Conservation (phyloP, 306 rosid genomes). For the Alnus glutinosa region DNA sequence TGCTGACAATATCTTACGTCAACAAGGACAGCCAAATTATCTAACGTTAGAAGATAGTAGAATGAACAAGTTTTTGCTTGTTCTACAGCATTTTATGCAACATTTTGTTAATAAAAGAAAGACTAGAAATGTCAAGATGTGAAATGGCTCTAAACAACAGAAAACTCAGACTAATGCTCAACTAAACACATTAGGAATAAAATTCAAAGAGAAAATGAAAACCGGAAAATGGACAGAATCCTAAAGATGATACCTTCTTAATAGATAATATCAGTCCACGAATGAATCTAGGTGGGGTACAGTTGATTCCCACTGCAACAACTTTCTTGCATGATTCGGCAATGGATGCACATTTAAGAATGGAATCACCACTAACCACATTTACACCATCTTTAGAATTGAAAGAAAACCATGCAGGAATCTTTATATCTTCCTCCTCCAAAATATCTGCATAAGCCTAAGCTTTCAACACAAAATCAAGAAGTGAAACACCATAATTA, state of each 20-base stretch:
- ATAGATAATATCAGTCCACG: constrained; percentile 46
- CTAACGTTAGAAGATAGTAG: background rate
- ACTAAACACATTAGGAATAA: background rate
- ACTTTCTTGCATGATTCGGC: constrained; percentile 54
- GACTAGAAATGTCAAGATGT: background rate
- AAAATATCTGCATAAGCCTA: constrained; percentile 55
- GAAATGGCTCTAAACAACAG: background rate
- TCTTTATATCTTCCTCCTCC: constrained; percentile 46
- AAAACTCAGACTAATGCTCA: constrained; percentile 15
- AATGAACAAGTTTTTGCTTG: background rate
- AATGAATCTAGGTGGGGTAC: constrained; percentile 64
- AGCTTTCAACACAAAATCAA: constrained; percentile 13
- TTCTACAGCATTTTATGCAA: background rate
- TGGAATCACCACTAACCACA: constrained; percentile 60
- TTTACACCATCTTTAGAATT: constrained; percentile 60
- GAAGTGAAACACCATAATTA: background rate
- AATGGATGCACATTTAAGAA: constrained; percentile 44
- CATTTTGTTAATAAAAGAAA: background rate
- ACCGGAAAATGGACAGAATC: constrained; percentile 11
- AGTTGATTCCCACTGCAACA: constrained; percentile 58
- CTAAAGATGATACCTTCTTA: constrained; percentile 44
- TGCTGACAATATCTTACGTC: background rate
- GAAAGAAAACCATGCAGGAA: constrained; percentile 61
- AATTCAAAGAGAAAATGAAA: background rate
- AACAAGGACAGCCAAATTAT: constrained; percentile 5